Conservation (phyloP, 2,329 filamentous ascomycete species). For the Sarocladiaceae sp. region DNA sequence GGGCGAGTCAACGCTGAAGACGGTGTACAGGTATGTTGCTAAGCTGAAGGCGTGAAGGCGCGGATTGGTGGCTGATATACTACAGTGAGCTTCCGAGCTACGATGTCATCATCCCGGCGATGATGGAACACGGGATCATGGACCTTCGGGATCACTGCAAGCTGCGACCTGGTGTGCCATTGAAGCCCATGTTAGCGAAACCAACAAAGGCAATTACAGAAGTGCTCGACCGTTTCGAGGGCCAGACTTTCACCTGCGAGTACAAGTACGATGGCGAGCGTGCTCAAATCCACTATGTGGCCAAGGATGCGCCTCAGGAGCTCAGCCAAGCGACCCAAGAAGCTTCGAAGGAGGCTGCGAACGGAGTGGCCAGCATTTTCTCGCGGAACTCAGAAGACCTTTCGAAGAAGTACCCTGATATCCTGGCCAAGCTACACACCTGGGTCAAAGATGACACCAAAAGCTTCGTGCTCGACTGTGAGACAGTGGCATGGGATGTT, state of each 20-base stretch:
- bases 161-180: conserved; percentile 82
- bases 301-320: conserved; percentile 67
- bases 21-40: conserved; percentile 69
- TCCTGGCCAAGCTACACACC: conserved; percentile 75
- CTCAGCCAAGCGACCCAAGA: conserved; percentile 56
- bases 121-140: conserved; percentile 80
- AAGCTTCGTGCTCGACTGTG: conserved; percentile 97
- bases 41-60: neutral
- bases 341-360: conserved; percentile 58
- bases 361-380: conserved; percentile 86
- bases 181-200: conserved; percentile 98
- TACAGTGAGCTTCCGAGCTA: conserved; percentile 88
- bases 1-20: conserved; percentile 81
- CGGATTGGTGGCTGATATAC: conserved; percentile 24
- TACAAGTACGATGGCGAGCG: conserved; percentile 98
- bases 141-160: conserved; percentile 81
- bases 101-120: conserved; percentile 86
- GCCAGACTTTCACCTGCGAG: conserved; percentile 93
- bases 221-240: conserved; percentile 92
- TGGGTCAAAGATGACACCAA: conserved; percentile 90
- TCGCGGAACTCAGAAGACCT: conserved; percentile 95
- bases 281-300: conserved; percentile 97
- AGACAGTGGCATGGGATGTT: conserved; percentile 96
- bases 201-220: conserved; percentile 98
- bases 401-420: conserved; percentile 96